Evolutionary conservation across 768 basidiomycete species (phyloP), one percentile per base, ranked within the genome.

Genomic region (Suillus americanus): DNA sequence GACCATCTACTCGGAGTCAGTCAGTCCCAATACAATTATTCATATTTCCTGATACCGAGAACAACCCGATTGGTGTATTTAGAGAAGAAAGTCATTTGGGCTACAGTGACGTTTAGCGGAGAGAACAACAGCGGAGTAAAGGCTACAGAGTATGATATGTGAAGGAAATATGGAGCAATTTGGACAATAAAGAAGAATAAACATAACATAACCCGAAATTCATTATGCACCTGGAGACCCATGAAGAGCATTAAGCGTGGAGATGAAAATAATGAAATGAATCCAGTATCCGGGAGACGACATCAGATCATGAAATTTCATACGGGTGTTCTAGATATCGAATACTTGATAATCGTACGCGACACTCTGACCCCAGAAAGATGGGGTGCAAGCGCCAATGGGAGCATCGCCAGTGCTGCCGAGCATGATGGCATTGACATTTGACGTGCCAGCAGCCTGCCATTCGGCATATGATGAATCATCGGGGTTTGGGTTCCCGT

Each of bases 311-410:
- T 40, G 8, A 35, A 30, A 1, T 30, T 41, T 28, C 12, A 28
- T 28, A 59, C 7, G 18, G 25, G 57, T 8, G 12, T 38, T 66
- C 38, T 78, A 83, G 66, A 82, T 76, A 68, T 75, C 70, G 66
- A 77, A 90, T 60, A 86, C 77, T 73, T 92, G 90, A 75, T 92
- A 92, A 77, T 92, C 91, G 70, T 87, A 94, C 41, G 78, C 78
- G 33, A 89, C 85, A 20, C 69, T 75, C 12, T 75, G 68, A 25
- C 91, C 91, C 90, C 91, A 92, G 77, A 90, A 90, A 59, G 73
- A 79, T 30, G 86, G 83, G 63, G 78, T 80, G 71, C 91, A 93
- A 16, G 87, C 86, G 61, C 86, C 88, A 37, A 82, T 75, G 43
- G 82, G 67, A 3, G 81, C 81, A 64, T 80, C 71, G 59, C 84